Percentiles rank a stretch among this genome's conserved stretches.
Evolutionary conservation across 1,284 basidiomycete species (phyloP).

Genomic region (Boletus smithii): DNA sequence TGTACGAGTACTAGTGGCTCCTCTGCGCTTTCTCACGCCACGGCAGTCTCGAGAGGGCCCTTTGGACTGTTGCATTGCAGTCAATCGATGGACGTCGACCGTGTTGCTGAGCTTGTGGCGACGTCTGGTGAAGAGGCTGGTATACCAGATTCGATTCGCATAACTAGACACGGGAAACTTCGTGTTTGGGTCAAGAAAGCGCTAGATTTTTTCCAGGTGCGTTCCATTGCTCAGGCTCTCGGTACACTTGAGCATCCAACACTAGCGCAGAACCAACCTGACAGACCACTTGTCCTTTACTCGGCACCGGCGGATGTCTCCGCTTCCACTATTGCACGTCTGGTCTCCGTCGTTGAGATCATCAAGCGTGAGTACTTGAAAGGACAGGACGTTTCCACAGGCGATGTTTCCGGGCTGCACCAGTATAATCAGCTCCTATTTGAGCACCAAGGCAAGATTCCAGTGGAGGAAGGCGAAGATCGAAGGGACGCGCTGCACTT

Average conservation of each 20-base stretch:
- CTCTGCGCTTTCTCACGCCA: constrained; percentile 27
- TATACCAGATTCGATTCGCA: constrained; percentile 42
- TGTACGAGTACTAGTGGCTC: no score
- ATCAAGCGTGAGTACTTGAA: constrained; percentile 78
- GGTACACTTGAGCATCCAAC: constrained; percentile 8
- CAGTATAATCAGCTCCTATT: constrained; percentile 77
- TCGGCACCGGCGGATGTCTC: constrained; percentile 51
- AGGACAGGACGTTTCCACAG: constrained; percentile 40
- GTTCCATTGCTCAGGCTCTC: constrained; percentile 17
- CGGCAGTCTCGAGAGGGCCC: no score
- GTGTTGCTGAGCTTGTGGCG: constrained; percentile 3
- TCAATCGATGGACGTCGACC: constrained; percentile 21
- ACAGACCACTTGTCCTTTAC: constrained; percentile 59
- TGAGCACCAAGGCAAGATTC: constrained; percentile 44
- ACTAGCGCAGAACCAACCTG: constrained; percentile 49
- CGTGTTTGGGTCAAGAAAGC: constrained; percentile 59
- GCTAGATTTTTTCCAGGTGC: constrained; percentile 60
- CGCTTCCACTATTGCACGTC: constrained; percentile 55
- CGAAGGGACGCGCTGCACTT: constrained; percentile 35
- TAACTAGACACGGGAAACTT: constrained; percentile 65
- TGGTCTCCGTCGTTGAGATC: constrained; percentile 79
- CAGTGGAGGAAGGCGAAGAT: constrained; percentile 32
- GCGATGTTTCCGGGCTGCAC: constrained; percentile 55
- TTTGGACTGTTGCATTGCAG: no score
- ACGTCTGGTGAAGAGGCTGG: constrained; percentile 6